Percentiles rank a stretch among this genome's conserved stretches.
Evolutionary conservation across 176 grass and related monocot species (phyloP).

Genomic region (Avena insularis): DNA sequence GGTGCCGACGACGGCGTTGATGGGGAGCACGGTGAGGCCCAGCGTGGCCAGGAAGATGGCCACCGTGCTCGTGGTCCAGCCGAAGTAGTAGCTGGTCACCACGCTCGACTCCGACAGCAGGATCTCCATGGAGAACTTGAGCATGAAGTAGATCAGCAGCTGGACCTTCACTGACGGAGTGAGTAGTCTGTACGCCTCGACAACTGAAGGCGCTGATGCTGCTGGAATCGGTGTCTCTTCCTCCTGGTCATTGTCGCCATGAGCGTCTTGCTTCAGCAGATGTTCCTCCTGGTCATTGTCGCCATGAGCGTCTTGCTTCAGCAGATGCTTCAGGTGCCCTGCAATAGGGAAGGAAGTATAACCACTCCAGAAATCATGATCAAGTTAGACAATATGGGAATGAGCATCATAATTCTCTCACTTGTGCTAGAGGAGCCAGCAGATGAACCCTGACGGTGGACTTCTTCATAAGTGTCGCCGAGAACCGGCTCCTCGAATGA

Average conservation of each 20-base stretch:
- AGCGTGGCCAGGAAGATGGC: constrained; percentile 13
- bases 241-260: neutral
- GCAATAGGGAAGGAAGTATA: neutral
- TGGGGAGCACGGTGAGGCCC: constrained; percentile 5
- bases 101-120: constrained; percentile 29
- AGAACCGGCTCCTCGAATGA: constrained; percentile 8
- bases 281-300: neutral
- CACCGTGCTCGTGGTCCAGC: constrained; percentile 12
- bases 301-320: neutral
- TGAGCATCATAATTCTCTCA: neutral
- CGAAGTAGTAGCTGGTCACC: constrained; percentile 23
- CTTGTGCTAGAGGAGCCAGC: neutral
- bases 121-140: constrained; percentile 26
- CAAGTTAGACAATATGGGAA: neutral
- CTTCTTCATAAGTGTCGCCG: neutral
- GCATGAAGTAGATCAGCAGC: constrained; percentile 32
- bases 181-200: neutral
- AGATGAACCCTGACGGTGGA: neutral
- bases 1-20: constrained; percentile 17
- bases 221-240: neutral
- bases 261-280: constrained; percentile 11
- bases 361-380: neutral
- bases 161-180: constrained; percentile 16
- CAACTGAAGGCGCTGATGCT: neutral
- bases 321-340: neutral